phyloP scores from a whole-genome alignment of 129 eudicot species.

The Dittrichia graveolens region DNA sequence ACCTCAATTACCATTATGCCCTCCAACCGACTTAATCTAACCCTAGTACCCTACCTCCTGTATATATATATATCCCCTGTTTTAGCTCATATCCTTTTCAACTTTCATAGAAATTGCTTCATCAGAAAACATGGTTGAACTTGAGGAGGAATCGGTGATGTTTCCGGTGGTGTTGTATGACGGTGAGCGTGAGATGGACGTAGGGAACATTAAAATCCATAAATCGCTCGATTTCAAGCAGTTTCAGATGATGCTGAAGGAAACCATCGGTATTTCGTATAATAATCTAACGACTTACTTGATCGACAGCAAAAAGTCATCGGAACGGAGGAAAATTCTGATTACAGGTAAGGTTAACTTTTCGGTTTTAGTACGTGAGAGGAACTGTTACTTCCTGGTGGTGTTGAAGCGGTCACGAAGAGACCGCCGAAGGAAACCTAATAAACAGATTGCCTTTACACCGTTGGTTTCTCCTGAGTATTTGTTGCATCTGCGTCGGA shows the following conservation, averaged over 20 bases:
- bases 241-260: slow-evolving; percentile 51
- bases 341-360: slow-evolving; percentile 71
- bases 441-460: slow-evolving; percentile 9
- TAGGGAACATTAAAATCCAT: slow-evolving; percentile 46
- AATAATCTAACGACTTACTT: slow-evolving; percentile 65
- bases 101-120: not conserved
- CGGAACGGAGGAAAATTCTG: slow-evolving; percentile 49
- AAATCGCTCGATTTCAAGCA: slow-evolving; percentile 55
- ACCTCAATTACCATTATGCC: slow-evolving; percentile 26
- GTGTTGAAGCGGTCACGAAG: slow-evolving; percentile 63
- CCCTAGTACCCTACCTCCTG: slow-evolving; percentile 32
- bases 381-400: slow-evolving; percentile 53
- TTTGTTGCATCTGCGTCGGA: slow-evolving; percentile 38
- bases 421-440: slow-evolving; percentile 42
- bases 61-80: slow-evolving; percentile 18
- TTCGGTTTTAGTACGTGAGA: slow-evolving; percentile 32
- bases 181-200: slow-evolving; percentile 56
- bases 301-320: slow-evolving; percentile 31
- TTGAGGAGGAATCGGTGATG: slow-evolving; percentile 36
- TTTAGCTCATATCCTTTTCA: slow-evolving; percentile 19
- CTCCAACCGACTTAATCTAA: slow-evolving; percentile 52
- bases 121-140: slow-evolving; percentile 40
- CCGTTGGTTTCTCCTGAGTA: slow-evolving; percentile 37
- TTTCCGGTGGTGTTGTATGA: slow-evolving; percentile 60
- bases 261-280: slow-evolving; percentile 67